Base-by-base conservation (phyloP, 2,329 filamentous ascomycete genomes). In the Clonostachys byssicola region DNA sequence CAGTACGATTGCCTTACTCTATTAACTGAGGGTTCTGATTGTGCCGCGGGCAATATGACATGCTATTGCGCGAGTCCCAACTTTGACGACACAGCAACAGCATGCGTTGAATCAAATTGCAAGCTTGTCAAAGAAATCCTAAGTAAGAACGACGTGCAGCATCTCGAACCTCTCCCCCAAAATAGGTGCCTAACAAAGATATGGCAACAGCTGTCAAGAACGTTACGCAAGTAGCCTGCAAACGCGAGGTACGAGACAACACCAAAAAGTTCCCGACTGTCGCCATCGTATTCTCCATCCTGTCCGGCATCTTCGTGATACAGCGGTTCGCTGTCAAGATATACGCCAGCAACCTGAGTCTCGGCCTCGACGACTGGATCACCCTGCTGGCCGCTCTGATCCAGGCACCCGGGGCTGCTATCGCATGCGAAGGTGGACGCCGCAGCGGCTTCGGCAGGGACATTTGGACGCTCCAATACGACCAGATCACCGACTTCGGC, bases 361-460 rank as follows among this genome's bases (percentile, higher is more conserved):
- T 56, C 42, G 43, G 46, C 39, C 48, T 55, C 47, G 52, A 55
- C 48, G 52, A 54, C 48, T 52, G 48, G 50, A 43, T 47, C 43
- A 45, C 48, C 18, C 43, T 54, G 5, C 36, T 49, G 17, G 47
- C 52, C 6, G 44, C 44, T 17, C 6, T 50, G n/a, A 33, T 47
- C 17, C 43, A 49, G 16, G 44, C 44, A 7, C 61, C 61, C 7
- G 52, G 52, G 12, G 60, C 59, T 8, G 54, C 61, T 6, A 56
- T 65, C 47, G 55, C 61, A 48, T 53, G 61, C 1, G 47, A 61
- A n/a, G 61, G 64, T 9, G 53, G 62, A 4, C 55, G 53, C 1
- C 54, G 61, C 33, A 64, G 72, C 44, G 77, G 77, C 2, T 59
- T 79, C 8, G 75, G 77, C 7, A 65, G 56, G 16, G 77, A 81